Evolutionary conservation across 2,329 filamentous ascomycete genomes (phyloP).

Genomic region (Aspergillus latus): DNA sequence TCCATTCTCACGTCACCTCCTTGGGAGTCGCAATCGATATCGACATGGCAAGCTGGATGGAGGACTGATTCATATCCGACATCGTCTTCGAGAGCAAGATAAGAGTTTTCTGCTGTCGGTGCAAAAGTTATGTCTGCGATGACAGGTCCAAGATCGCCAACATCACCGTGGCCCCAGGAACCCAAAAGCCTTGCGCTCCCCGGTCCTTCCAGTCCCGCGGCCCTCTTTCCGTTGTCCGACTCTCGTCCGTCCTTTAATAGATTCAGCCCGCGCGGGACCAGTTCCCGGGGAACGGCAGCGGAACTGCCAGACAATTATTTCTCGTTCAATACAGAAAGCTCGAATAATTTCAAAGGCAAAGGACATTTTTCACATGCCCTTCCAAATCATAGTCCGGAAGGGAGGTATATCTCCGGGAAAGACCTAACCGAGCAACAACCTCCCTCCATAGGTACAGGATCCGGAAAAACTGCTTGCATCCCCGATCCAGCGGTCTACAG

Average conservation of each 20-base stretch:
- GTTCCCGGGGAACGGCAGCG: conserved; percentile 16
- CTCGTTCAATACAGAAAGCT: conserved; percentile 65
- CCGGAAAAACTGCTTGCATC: conserved; percentile 21
- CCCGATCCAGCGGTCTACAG: conserved; percentile 23
- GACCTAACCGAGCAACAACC: conserved; percentile 79
- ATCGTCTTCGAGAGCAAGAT: conserved; percentile 10
- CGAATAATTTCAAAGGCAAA: conserved; percentile 69
- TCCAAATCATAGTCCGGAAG: conserved; percentile 54
- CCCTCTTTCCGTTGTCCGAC: conserved; percentile 25
- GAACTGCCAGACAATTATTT: conserved; percentile 74
- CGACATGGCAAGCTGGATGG: conserved; percentile 21
- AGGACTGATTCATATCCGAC: conserved; percentile 11
- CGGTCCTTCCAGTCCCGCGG: conserved; percentile 19
- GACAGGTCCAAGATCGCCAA: conserved; percentile 36
- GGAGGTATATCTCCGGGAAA: conserved; percentile 53
- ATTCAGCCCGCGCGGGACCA: conserved; percentile 18
- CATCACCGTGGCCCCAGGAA: conserved; percentile 34
- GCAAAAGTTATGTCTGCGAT: conserved; percentile 29
- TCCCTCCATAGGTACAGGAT: conserved; percentile 52
- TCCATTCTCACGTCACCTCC: not conserved
- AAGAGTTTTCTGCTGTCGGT: conserved; percentile 1
- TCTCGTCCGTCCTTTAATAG: conserved; percentile 22
- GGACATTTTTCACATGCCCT: conserved; percentile 69
- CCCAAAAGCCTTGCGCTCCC: conserved; percentile 24
- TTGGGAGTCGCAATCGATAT: not conserved